These are phyloP conservation scores for Davidsoniella virescens DNA, from an alignment of 2,329 filamentous ascomycete genomes.

Conservation along the genomic window DNA sequence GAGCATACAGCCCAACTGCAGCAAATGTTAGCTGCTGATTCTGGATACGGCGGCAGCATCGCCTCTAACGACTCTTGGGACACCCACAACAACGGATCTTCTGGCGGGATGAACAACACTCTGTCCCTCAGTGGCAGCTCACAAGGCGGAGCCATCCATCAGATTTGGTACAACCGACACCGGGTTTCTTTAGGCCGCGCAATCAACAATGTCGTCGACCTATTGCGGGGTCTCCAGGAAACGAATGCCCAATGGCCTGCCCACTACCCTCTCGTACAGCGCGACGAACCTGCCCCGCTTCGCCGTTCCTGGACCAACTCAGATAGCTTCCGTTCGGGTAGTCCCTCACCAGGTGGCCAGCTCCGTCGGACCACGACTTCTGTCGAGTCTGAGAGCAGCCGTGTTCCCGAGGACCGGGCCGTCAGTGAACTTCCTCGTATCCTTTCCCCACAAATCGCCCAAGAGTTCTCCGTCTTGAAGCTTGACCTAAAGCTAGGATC, in stretches of 20 bases:
- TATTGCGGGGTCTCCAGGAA: slow-evolving; percentile 66
- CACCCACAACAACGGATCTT: slow-evolving; percentile 19
- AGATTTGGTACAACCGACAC: slow-evolving; percentile 90
- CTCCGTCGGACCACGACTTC: slow-evolving; percentile 7
- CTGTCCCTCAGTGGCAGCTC: slow-evolving; percentile 20
- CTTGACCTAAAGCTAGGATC: slow-evolving; percentile 82
- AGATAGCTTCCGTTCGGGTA: slow-evolving; percentile 24
- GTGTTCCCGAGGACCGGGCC: slow-evolving; percentile 43
- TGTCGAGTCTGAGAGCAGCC: slow-evolving; percentile 54
- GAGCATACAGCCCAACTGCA: slow-evolving; percentile 69
- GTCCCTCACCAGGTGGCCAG: slow-evolving; percentile 5
- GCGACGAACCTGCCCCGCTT: slow-evolving; percentile 27
- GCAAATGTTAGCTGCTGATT: slow-evolving; percentile 70
- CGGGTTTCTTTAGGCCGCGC: slow-evolving; percentile 71
- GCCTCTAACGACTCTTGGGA: slow-evolving; percentile 39
- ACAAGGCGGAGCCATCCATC: slow-evolving; percentile 72
- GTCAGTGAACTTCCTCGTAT: slow-evolving; percentile 53
- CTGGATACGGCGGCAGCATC: slow-evolving; percentile 76
- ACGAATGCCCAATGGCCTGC: slow-evolving; percentile 90
- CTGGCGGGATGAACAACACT: slow-evolving; percentile 13
- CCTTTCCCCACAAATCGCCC: slow-evolving; percentile 79
- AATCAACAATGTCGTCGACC: slow-evolving; percentile 73
- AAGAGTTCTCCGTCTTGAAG: slow-evolving; percentile 92
- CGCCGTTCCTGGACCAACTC: slow-evolving; percentile 9
- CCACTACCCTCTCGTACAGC: slow-evolving; percentile 76